phyloP scores from a whole-genome alignment of 805 yeast species.

The Cyberlindnera galapagoensis region DNA sequence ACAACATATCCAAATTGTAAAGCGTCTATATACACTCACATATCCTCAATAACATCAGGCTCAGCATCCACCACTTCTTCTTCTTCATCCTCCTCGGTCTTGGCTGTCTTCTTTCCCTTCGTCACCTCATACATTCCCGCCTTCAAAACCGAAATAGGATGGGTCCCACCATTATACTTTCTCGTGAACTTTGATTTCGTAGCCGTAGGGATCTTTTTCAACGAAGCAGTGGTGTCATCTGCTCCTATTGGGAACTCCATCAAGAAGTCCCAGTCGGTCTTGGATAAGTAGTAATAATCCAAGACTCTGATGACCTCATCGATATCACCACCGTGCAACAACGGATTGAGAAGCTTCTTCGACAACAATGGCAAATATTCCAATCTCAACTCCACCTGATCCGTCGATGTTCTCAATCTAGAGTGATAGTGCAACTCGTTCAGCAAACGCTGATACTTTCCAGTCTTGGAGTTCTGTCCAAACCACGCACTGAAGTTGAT shows the following conservation, averaged over 20 bases:
- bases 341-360: constrained; percentile 50
- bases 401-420: constrained; percentile 71
- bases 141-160: constrained; percentile 55
- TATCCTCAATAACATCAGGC: constrained; percentile 3
- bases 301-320: constrained; percentile 56
- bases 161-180: constrained; percentile 65
- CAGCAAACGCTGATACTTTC: constrained; percentile 69
- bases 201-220: constrained; percentile 67
- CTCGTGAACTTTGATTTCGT: constrained; percentile 84
- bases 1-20: no score
- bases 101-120: constrained; percentile 15
- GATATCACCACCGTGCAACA: constrained; percentile 53
- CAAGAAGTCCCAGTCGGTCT: constrained; percentile 87
- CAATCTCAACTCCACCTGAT: constrained; percentile 65
- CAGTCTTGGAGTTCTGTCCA: constrained; percentile 82
- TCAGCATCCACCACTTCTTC: constrained; percentile 2
- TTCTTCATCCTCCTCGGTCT: constrained; percentile 5
- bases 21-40: no score
- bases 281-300: constrained; percentile 83
- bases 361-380: constrained; percentile 67
- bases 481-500: constrained; percentile 80
- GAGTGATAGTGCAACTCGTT: constrained; percentile 89
- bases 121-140: constrained; percentile 20
- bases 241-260: constrained; percentile 80
- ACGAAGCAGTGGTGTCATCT: constrained; percentile 33